Conservation (phyloP, 805 yeast species). For the Torulaspora microellipsoides region DNA sequence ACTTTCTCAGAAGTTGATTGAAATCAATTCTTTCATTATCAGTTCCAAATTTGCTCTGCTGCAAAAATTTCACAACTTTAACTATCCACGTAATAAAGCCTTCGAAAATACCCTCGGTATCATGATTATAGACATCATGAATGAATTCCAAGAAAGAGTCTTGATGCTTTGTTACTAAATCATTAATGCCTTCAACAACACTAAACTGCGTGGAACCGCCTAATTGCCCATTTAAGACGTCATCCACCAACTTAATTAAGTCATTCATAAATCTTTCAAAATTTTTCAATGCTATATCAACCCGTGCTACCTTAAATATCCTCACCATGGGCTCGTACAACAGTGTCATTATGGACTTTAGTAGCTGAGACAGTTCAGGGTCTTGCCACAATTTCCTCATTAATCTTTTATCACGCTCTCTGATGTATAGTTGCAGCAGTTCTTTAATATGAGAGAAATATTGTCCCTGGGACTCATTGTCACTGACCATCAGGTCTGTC, state of each 20-base stretch:
- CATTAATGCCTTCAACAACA: constrained; percentile 49
- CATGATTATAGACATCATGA: constrained; percentile 78
- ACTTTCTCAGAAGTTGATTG: constrained; percentile 30
- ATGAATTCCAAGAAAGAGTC: constrained; percentile 68
- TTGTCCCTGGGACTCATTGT: constrained; percentile 32
- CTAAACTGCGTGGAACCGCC: constrained; percentile 60
- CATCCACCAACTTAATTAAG: constrained; percentile 53
- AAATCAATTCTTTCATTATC: constrained; percentile 45
- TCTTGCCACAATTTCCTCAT: constrained; percentile 80
- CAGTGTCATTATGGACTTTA: constrained; percentile 67
- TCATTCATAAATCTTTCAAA: constrained; percentile 65
- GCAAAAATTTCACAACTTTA: constrained; percentile 55
- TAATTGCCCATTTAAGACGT: constrained; percentile 39
- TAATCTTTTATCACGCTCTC: constrained; percentile 71
- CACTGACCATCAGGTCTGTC: constrained; percentile 20
- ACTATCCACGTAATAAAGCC: constrained; percentile 73
- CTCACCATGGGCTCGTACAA: constrained; percentile 71
- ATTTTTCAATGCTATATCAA: constrained; percentile 60
- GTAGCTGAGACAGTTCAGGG: constrained; percentile 68
- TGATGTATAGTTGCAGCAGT: constrained; percentile 55
- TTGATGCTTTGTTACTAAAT: constrained; percentile 66
- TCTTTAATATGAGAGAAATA: constrained; percentile 54
- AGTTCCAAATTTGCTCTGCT: constrained; percentile 49
- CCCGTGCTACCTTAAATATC: constrained; percentile 60
- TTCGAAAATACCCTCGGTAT: constrained; percentile 64